phyloP scores from a whole-genome alignment of 2,329 filamentous ascomycete species.

The Tolypocladium pustulatum region DNA sequence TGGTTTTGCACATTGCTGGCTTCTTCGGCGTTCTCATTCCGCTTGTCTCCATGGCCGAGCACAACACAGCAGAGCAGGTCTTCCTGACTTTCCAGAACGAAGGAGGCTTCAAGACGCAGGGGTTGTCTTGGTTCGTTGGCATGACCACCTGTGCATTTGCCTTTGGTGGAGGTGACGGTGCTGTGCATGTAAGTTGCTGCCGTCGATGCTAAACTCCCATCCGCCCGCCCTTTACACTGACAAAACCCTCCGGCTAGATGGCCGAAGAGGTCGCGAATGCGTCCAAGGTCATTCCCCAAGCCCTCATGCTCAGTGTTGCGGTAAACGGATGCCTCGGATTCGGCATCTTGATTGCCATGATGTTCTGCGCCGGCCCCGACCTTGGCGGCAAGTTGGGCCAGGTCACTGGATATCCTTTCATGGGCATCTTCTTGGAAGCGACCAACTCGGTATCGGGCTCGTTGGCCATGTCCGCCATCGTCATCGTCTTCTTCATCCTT shows the following conservation, averaged over 20 bases:
- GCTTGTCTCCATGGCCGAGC: not conserved
- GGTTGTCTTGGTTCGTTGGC: not conserved
- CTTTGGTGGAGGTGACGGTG: not conserved
- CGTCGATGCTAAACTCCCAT: not conserved
- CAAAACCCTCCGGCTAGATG: not conserved
- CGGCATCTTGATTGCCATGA: not conserved
- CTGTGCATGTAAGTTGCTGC: not conserved
- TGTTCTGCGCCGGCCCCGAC: not conserved
- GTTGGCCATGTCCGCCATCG: not conserved
- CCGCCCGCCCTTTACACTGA: not conserved
- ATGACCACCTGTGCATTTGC: not conserved
- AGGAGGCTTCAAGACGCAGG: not conserved
- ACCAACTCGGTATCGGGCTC: not conserved
- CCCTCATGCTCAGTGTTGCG: not conserved
- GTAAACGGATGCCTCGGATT: not conserved
- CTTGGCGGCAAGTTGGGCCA: not conserved
- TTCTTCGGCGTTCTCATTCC: not conserved
- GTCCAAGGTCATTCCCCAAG: not conserved
- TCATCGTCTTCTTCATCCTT: not conserved
- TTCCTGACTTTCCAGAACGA: not conserved
- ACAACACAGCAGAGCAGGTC: not conserved
- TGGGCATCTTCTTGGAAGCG: not conserved
- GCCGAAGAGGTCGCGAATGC: not conserved
- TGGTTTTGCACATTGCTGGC: not conserved
- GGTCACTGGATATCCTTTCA: not conserved